Evolutionary conservation across 2,329 filamentous ascomycete species (phyloP).

Genomic region (Paraconiothyrium sp.): DNA sequence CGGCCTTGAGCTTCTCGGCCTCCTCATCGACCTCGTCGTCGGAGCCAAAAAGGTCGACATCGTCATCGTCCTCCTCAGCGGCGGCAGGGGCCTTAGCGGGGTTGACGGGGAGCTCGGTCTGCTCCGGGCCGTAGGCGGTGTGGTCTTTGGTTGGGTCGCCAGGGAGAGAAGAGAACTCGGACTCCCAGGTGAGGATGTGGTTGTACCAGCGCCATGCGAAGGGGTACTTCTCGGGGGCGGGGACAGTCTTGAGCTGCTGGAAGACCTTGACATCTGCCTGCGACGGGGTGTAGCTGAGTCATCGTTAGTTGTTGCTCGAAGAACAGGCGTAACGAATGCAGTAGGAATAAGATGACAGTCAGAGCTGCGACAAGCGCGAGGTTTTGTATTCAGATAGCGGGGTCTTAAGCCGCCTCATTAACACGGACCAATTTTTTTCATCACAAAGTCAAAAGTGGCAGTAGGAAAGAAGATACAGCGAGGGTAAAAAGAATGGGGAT

Average conservation of each 20-base stretch:
- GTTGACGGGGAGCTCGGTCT: slow-evolving; percentile 79
- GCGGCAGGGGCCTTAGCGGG: slow-evolving; percentile 79
- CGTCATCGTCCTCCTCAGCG: slow-evolving; percentile 70
- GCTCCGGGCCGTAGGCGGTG: slow-evolving; percentile 91
- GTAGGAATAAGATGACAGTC: slow-evolving; percentile 54
- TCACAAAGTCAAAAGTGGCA: slow-evolving; percentile 62
- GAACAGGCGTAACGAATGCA: slow-evolving; percentile 20
- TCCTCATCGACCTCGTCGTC: slow-evolving; percentile 82
- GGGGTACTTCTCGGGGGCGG: slow-evolving; percentile 87
- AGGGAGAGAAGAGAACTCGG: slow-evolving; percentile 88
- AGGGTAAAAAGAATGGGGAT: slow-evolving; percentile 25
- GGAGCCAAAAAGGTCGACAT: slow-evolving; percentile 91
- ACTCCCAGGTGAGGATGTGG: slow-evolving; percentile 92
- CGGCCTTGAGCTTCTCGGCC: slow-evolving; percentile 83
- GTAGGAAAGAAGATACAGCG: slow-evolving; percentile 28
- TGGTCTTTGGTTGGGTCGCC: slow-evolving; percentile 90
- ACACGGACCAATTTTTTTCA: slow-evolving; percentile 96
- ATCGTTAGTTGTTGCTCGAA: slow-evolving; percentile 36
- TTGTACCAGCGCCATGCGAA: slow-evolving; percentile 98
- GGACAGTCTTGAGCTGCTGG: slow-evolving; percentile 83
- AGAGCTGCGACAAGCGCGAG: slow-evolving; percentile 82
- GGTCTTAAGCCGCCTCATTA: slow-evolving; percentile 94
- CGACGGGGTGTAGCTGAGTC: slow-evolving; percentile 70
- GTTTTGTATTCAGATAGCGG: slow-evolving; percentile 81
- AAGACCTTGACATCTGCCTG: slow-evolving; percentile 97